Evolutionary conservation across 225 moss, liverwort and hornwort species (phyloP).

Genomic region (Anthoceros angustus): DNA sequence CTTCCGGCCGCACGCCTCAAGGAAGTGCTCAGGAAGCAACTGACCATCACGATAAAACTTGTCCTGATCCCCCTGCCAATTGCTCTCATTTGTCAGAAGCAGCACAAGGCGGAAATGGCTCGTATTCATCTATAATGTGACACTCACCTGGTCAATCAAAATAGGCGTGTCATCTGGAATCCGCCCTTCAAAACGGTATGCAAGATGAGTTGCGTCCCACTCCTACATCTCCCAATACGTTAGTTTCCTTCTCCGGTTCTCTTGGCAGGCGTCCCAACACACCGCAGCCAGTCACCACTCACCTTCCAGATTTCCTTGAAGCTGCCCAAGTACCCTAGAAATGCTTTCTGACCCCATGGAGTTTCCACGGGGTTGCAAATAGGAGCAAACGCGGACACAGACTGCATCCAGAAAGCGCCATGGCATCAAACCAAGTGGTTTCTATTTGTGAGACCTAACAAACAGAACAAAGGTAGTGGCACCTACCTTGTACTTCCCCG

Average conservation of each 20-base stretch:
- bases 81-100: background rate
- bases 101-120: background rate
- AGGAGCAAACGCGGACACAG: slow-evolving; percentile 90
- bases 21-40: slow-evolving; percentile 61
- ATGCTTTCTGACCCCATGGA: slow-evolving; percentile 69
- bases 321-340: slow-evolving; percentile 66
- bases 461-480: background rate
- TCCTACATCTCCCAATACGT: slow-evolving; percentile 18
- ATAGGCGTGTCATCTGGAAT: slow-evolving; percentile 22
- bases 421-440: background rate
- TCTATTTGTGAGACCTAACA: background rate
- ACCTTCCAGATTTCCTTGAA: slow-evolving; percentile 56
- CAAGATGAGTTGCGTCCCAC: slow-evolving; percentile 59
- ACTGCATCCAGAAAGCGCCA: slow-evolving; percentile 26
- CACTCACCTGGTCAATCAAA: slow-evolving; percentile 64
- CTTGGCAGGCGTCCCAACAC: background rate
- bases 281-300: slow-evolving; percentile 4
- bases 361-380: slow-evolving; percentile 51
- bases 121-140: background rate
- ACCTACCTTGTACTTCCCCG: slow-evolving; percentile 49
- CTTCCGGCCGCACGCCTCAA: slow-evolving; percentile 33
- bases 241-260: background rate
- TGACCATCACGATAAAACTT: slow-evolving; percentile 46
- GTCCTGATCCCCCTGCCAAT: slow-evolving; percentile 53
- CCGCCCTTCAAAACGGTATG: slow-evolving; percentile 45